Evolutionary conservation across 805 yeast genomes (phyloP), one percentile per base, ranked within the genome.

Genomic region (Candida xyloterini): DNA sequence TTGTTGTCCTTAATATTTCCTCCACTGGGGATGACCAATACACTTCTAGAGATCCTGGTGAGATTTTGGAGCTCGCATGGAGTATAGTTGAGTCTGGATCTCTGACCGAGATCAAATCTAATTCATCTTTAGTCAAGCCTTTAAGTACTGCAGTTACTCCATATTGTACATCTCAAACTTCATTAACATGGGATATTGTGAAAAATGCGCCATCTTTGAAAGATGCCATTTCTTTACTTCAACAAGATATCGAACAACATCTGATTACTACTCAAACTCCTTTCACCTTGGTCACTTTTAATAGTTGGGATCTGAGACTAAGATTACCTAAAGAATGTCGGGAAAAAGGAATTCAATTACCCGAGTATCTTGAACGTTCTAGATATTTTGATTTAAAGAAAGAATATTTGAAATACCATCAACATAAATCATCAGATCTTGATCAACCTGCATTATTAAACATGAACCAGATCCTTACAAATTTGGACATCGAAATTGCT

Each of bases 321-420:
- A 83, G 81, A 54, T 64, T 90, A 25, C 83, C 84, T 10, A 72
- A 95, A 33, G 95, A 88, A 58, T 86, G 95, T 7, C 70, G 87
- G 28, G 95, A 86, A 56, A 78, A 83, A 56, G 73, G 77, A 9
- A 79, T 84, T 42, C 73, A 70, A 4, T 69, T 89, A 40, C 96
- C 96, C 0, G 69, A 75, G 4, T 86, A 82, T 57, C 63, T 90
- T 43, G 86, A 81, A 57, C 81, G 81, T 48, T 84, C 96, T 3
- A 70, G 80, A 30, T 73, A 83, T 16, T 88, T 86, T 62, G 95
- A 87, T 60, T 63, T 89, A 46, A 73, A 75, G 56, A 76, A 74
- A 44, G 97, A 90, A 60, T 87, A 74, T 60, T 57, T 72, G 29
- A 81, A 78, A 51, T 84, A 88, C 85, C 85, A 81, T 59, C 65